These are phyloP conservation scores for Fusarium annulatum DNA, from an alignment of 2,329 filamentous ascomycete species.

Conservation along the genomic window DNA sequence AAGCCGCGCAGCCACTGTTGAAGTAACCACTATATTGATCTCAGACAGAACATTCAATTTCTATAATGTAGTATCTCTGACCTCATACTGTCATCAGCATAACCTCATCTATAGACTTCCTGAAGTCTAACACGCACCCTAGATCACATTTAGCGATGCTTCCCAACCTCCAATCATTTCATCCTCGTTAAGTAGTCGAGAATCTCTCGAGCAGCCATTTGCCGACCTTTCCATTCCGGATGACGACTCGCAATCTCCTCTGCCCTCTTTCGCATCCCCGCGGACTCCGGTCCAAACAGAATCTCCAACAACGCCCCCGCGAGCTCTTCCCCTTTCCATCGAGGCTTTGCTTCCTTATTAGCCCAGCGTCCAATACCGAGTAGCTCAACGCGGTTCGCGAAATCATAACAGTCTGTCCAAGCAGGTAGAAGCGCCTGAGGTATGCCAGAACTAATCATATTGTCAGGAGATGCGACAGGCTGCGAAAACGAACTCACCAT, in stretches of 20 bases:
- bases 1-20: fast-evolving
- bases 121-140: too few relatives aligned
- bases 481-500: not conserved
- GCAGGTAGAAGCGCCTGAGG: not conserved
- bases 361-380: not conserved
- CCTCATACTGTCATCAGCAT: not conserved
- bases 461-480: not conserved
- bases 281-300: not conserved
- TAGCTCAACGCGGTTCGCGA: not conserved
- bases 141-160: too few relatives aligned
- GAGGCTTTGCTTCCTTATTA: not conserved
- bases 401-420: not conserved
- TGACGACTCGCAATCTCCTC: not conserved
- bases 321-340: not conserved
- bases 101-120: not conserved
- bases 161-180: too few relatives aligned
- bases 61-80: not conserved
- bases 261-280: not conserved
- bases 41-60: not conserved
- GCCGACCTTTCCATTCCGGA: not conserved
- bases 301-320: not conserved
- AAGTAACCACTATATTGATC: not conserved
- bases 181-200: fast-evolving
- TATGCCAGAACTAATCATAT: not conserved
- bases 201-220: not conserved